phyloP scores from a whole-genome alignment of 2,329 filamentous ascomycete genomes.

The Penicillium italicum region DNA sequence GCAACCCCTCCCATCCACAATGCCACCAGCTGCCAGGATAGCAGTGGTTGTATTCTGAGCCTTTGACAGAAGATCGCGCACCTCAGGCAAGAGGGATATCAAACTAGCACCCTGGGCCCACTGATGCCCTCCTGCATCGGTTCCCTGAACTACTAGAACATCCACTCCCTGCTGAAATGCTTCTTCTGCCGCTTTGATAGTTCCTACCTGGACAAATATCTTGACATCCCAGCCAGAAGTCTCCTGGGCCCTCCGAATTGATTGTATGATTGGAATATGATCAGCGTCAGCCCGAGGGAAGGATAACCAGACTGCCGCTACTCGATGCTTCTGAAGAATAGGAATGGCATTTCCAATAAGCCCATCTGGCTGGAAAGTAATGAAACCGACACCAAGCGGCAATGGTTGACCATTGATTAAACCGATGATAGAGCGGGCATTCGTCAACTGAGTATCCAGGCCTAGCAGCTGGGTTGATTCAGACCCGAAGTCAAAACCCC shows the following conservation, averaged over 20 bases:
- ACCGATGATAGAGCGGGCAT: conserved; percentile 9
- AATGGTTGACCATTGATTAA: conserved; percentile 25
- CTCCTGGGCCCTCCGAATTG: conserved; percentile 23
- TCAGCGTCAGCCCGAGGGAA: conserved; percentile 50
- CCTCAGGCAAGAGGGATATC: conserved; percentile 57
- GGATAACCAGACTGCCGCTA: conserved; percentile 65
- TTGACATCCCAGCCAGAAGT: conserved; percentile 38
- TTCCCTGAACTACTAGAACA: conserved; percentile 60
- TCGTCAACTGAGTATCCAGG: conserved; percentile 12
- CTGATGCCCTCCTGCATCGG: conserved; percentile 64
- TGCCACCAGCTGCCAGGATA: conserved; percentile 59
- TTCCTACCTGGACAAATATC: conserved; percentile 62
- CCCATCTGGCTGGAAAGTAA: conserved; percentile 49
- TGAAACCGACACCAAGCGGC: conserved; percentile 60
- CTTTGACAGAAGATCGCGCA: conserved; percentile 45
- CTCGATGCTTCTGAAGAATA: conserved; percentile 51
- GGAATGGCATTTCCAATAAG: conserved; percentile 41
- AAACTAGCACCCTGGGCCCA: conserved; percentile 54
- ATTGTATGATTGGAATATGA: conserved; percentile 32
- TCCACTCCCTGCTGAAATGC: conserved; percentile 52
- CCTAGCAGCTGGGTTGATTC: conserved; percentile 14
- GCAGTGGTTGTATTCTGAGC: conserved; percentile 29
- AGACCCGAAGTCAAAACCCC: conserved; percentile 19
- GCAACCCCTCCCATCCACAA: conserved; percentile 54
- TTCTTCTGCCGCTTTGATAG: conserved; percentile 53